Evolutionary conservation across 2,329 filamentous ascomycete species (phyloP).

Genomic region (Xylariaceae sp.): DNA sequence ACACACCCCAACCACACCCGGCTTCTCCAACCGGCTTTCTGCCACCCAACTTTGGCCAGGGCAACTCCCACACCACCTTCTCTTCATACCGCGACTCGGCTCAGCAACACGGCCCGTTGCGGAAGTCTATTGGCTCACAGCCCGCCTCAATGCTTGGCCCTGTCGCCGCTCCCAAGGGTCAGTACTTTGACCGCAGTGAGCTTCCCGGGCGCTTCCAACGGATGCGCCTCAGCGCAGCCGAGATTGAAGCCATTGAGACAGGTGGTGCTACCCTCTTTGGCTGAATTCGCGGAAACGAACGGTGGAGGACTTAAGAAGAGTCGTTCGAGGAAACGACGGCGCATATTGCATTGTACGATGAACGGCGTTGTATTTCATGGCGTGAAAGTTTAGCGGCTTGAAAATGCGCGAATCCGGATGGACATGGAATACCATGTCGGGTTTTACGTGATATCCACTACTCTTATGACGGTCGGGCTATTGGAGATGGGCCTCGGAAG

Average conservation of each 20-base stretch:
- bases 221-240: constrained; percentile 65
- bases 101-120: constrained; percentile 72
- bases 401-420: constrained; percentile 4
- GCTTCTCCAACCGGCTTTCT: constrained; percentile 63
- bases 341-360: constrained; percentile 18
- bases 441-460: constrained; percentile 2
- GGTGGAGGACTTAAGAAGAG: background rate
- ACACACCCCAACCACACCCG: constrained; percentile 69
- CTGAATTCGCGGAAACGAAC: constrained; percentile 32
- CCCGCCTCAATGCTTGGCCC: constrained; percentile 69
- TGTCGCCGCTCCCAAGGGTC: constrained; percentile 64
- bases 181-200: constrained; percentile 85
- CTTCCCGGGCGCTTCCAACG: constrained; percentile 80
- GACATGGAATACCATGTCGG: constrained; percentile 4
- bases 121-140: constrained; percentile 49
- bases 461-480: background rate
- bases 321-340: constrained; percentile 6
- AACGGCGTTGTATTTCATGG: constrained; percentile 19
- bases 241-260: constrained; percentile 95
- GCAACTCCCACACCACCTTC: constrained; percentile 57
- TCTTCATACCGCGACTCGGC: constrained; percentile 73
- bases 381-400: constrained; percentile 7
- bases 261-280: constrained; percentile 67
- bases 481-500: constrained; percentile 2
- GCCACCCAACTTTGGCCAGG: constrained; percentile 47